A percentile compares a stretch with the other conserved stretches of the same genome.
phyloP scores from a whole-genome alignment of 2,329 filamentous ascomycete species.

The Aspergillus oerlinghausenensis region DNA sequence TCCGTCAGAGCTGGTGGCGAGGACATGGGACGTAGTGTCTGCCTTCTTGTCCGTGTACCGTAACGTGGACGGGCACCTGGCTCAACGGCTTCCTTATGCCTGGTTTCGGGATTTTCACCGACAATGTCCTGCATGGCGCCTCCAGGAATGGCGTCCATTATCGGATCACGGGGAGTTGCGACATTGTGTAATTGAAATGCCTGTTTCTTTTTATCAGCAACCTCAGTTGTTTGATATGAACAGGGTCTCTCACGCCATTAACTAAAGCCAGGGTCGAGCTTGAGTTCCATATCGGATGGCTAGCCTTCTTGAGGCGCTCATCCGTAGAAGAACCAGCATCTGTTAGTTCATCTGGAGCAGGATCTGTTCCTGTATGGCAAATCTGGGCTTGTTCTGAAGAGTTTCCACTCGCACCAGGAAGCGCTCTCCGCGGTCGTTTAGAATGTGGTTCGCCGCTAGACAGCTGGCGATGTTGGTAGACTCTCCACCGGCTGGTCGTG shows the following conservation, averaged over 20 bases:
- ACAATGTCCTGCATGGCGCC: background rate
- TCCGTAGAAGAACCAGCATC: background rate
- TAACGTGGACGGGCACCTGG: background rate
- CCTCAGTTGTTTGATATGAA: background rate
- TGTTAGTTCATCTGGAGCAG: background rate
- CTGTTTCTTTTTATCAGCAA: slow-evolving; percentile 5
- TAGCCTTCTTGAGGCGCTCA: background rate
- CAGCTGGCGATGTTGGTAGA: background rate
- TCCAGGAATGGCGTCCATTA: slow-evolving; percentile 16
- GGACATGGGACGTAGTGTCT: background rate
- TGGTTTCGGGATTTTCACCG: background rate
- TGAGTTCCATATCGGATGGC: slow-evolving; percentile 10
- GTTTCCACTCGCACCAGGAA: background rate
- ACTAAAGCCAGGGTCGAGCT: slow-evolving; percentile 20
- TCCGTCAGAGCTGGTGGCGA: slow-evolving; percentile 4
- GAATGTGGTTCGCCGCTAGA: background rate
- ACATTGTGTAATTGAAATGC: slow-evolving; percentile 14
- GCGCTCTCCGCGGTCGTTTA: background rate
- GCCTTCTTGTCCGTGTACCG: background rate
- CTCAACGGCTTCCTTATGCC: background rate
- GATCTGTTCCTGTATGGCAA: background rate
- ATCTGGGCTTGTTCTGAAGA: background rate
- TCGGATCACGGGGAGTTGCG: slow-evolving; percentile 3
- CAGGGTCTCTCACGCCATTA: slow-evolving; percentile 8
- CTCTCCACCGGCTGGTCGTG: slow-evolving; percentile 1